Evolutionary conservation across 768 basidiomycete genomes (phyloP).

Genomic region (Megacollybia marginata): DNA sequence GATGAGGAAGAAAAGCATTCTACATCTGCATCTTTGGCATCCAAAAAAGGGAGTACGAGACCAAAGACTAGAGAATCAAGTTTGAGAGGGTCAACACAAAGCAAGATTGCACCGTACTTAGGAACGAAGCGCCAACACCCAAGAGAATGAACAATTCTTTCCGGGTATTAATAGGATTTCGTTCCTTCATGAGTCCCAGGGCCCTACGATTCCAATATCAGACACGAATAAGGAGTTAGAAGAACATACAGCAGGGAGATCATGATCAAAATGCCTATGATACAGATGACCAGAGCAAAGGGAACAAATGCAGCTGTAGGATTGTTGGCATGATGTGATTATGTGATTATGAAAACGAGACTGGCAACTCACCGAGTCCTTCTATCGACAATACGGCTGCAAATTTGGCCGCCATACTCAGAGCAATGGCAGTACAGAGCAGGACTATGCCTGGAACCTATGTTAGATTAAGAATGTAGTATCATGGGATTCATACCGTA

Average conservation of each 20-base stretch:
- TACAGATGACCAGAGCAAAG: conserved; percentile 76
- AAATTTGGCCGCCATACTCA: conserved; percentile 76
- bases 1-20: conserved; percentile 65
- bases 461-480: conserved; percentile 4
- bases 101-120: conserved; percentile 39
- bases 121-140: conserved; percentile 73
- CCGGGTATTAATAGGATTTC: conserved; percentile 75
- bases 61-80: conserved; percentile 52
- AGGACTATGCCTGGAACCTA: conserved; percentile 49
- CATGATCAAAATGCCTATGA: conserved; percentile 54
- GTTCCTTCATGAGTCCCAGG: conserved; percentile 52
- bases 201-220: background rate
- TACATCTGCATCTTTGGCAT: conserved; percentile 71
- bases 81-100: conserved; percentile 3
- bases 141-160: conserved; percentile 55
- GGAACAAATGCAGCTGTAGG: conserved; percentile 76
- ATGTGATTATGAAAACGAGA: conserved; percentile 4
- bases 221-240: background rate
- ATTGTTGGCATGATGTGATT: background rate
- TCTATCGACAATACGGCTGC: conserved; percentile 62
- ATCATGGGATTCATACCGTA: background rate
- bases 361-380: conserved; percentile 61
- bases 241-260: conserved; percentile 55
- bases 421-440: conserved; percentile 69
- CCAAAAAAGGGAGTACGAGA: conserved; percentile 64